Base-by-base conservation (phyloP, 2,329 filamentous ascomycete genomes). In the Beauveria caledonica region DNA sequence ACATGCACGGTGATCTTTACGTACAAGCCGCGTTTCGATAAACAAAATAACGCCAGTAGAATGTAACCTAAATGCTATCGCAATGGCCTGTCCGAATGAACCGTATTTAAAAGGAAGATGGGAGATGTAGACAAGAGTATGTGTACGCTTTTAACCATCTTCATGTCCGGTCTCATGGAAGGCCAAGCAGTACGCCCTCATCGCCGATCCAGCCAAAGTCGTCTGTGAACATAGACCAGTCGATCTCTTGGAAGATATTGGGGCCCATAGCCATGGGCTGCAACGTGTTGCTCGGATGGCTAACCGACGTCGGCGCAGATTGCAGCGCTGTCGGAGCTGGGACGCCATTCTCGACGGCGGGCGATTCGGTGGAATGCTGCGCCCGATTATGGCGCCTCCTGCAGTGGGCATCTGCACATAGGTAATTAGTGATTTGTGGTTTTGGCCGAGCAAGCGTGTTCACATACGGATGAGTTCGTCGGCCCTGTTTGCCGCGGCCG, bases 171-270 rank as follows among this genome's bases (percentile, higher is more conserved):
- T 23, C 21, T 44, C 40, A 48, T 3, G 68, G 64, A 17, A 70
- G 64, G 13, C 70, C 69, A 23, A 72, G 61, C 19, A 74, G 67
- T 0, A 73, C 65, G 4, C 68, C 63, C 1, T 71, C 69, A 8
- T 70, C 66, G 15, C 67, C 67, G 2, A 66, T 68, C 78, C 77
- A 79, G 62, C 78, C 77, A 65, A 80, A 79, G 50, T 80, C 78
- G 60, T 79, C 76, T 72, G 80, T 76, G 36, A 80, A 75, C 60
- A 78, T 74, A 62, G 76, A 73, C 78, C 78, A 80, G 66, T 81
- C 78, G 45, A 80, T 72, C 49, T 78, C 74, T 55, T 78, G 75
- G 33, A 79, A 70, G 3, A 69, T 68, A 54, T 78, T 75, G 5
- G 69, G 63, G 11, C 57, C 62, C 57, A 55, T 63, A 39, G 60